phyloP scores from a whole-genome alignment of 768 basidiomycete species.

The Russula virescens region DNA sequence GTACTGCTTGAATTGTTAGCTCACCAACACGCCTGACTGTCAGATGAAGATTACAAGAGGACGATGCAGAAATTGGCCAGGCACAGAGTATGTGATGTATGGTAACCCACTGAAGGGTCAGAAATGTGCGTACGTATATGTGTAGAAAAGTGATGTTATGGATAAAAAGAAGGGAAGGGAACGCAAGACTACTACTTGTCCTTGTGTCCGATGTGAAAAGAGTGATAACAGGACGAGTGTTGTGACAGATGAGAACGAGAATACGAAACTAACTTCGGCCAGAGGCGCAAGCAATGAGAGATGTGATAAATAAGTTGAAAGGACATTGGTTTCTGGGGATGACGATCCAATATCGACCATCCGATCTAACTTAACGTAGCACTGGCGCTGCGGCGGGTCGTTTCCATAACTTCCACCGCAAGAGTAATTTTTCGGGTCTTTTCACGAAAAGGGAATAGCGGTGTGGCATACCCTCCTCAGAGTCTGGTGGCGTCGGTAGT shows the following conservation, averaged over 20 bases:
- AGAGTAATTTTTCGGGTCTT: background rate
- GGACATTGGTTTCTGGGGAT: no score
- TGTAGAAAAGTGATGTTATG: no score
- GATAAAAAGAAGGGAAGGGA: no score
- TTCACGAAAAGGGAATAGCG: background rate
- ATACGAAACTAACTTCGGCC: no score
- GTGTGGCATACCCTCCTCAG: constrained; percentile 26
- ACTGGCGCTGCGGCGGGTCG: background rate
- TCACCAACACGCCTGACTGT: no score
- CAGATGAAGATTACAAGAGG: background rate
- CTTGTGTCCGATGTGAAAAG: background rate
- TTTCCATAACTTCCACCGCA: constrained; percentile 9
- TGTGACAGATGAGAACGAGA: background rate
- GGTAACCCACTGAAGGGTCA: background rate
- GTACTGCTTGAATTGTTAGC: no score
- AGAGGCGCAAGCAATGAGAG: no score
- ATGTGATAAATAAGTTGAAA: background rate
- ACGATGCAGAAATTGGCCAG: background rate
- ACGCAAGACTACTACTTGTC: no score
- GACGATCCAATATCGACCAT: no score
- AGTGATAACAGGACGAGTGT: background rate
- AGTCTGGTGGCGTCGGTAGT: constrained; percentile 32
- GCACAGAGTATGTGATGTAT: background rate
- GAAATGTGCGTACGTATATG: background rate
- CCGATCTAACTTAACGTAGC: background rate